Evolutionary conservation across 2,329 filamentous ascomycete genomes (phyloP).

Genomic region (Fusarium poae): DNA sequence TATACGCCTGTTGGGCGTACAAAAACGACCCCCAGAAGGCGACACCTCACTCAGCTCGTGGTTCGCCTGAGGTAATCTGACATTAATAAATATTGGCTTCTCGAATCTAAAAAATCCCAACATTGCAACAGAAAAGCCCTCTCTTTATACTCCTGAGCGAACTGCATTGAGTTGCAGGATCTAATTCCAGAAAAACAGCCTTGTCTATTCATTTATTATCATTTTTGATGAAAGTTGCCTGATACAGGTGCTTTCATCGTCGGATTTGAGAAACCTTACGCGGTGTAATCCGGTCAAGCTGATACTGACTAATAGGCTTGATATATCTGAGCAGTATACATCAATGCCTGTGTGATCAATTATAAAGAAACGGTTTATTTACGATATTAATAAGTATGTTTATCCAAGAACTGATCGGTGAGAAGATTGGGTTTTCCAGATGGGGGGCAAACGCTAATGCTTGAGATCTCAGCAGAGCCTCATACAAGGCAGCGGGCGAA

Average conservation of each 20-base stretch:
- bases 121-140: background rate
- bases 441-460: conserved; percentile 6
- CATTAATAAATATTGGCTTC: background rate
- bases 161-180: background rate
- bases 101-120: no score
- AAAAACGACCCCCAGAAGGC: no score
- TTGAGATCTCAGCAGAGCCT: conserved; percentile 11
- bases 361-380: background rate
- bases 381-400: conserved; percentile 1
- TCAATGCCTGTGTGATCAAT: background rate
- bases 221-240: background rate
- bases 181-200: background rate
- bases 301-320: background rate
- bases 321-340: background rate
- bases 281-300: background rate
- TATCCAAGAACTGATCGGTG: background rate
- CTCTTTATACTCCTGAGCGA: background rate
- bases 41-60: no score
- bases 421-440: background rate
- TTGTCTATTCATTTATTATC: background rate
- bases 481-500: conserved; percentile 17
- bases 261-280: background rate
- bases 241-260: background rate
- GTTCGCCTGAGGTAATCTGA: no score
- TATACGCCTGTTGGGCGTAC: no score